Percentiles rank a stretch among this genome's conserved stretches.
These are phyloP conservation scores for Apiospora pterosperma DNA, from an alignment of 2,329 filamentous ascomycete genomes.

Conservation along the genomic window DNA sequence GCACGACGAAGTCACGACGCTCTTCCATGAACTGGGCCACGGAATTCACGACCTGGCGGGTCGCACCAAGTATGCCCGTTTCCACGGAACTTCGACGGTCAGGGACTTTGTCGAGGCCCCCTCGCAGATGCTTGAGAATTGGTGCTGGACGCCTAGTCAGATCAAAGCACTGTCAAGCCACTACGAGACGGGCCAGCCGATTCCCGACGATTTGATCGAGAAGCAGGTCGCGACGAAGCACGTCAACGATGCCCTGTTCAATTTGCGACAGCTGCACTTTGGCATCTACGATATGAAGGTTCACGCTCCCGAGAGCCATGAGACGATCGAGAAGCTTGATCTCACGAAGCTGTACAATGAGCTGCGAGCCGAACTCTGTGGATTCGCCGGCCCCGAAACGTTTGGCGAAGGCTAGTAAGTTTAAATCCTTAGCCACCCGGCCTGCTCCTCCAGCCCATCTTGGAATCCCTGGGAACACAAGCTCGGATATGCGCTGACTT, in stretches of 20 bases:
- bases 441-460: not conserved
- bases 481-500: too few species aligned
- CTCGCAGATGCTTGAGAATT: slow-evolving; percentile 72
- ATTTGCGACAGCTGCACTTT: slow-evolving; percentile 75
- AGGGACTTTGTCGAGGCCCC: slow-evolving; percentile 70
- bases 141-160: slow-evolving; percentile 68
- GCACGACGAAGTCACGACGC: slow-evolving; percentile 77
- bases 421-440: not conserved
- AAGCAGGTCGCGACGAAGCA: slow-evolving; percentile 75
- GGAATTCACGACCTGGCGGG: slow-evolving; percentile 68
- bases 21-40: slow-evolving; percentile 76
- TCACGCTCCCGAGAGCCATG: slow-evolving; percentile 67
- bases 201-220: slow-evolving; percentile 71
- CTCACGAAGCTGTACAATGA: slow-evolving; percentile 68
- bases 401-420: slow-evolving; percentile 54
- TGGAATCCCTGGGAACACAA: not conserved
- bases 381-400: slow-evolving; percentile 71
- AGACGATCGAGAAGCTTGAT: slow-evolving; percentile 63
- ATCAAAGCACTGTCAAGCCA: slow-evolving; percentile 68
- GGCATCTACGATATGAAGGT: slow-evolving; percentile 83
- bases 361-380: slow-evolving; percentile 67
- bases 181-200: slow-evolving; percentile 66
- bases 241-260: slow-evolving; percentile 77
- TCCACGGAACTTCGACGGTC: slow-evolving; percentile 65
- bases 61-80: slow-evolving; percentile 59